A percentile compares a stretch with the other conserved stretches of the same genome.
phyloP scores from a whole-genome alignment of 225 moss, liverwort and hornwort genomes.

The Rhytidiadelphus loreus region DNA sequence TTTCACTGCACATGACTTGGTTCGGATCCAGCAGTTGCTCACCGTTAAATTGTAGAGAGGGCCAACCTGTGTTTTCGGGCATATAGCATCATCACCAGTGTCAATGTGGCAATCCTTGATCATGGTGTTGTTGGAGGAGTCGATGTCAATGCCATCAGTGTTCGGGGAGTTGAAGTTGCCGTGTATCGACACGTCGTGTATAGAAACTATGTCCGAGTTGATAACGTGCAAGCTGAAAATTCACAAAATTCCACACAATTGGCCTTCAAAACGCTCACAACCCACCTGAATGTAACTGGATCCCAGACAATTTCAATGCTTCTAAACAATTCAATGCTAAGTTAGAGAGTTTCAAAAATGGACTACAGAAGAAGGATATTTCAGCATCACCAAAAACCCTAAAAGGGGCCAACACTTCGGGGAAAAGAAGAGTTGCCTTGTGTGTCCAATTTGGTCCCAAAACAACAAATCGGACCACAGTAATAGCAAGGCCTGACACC shows the following conservation, averaged over 20 bases:
- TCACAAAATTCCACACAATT: not conserved
- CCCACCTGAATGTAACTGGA: not conserved
- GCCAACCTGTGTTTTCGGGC: constrained; percentile 47
- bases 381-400: not conserved
- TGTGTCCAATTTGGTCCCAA: not conserved
- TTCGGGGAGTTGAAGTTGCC: constrained; percentile 86
- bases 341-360: not conserved
- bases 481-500: not conserved
- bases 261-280: not conserved
- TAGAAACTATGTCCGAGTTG: constrained; percentile 32
- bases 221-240: constrained; percentile 65
- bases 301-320: not conserved
- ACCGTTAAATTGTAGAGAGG: constrained; percentile 68
- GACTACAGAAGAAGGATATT: not conserved
- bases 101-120: constrained; percentile 66
- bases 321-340: not conserved
- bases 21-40: constrained; percentile 75
- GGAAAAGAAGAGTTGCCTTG: not conserved
- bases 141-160: constrained; percentile 90
- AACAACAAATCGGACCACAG: not conserved
- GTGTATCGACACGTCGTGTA: constrained; percentile 55
- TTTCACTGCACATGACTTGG: constrained; percentile 85
- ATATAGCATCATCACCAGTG: constrained; percentile 86
- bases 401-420: not conserved
- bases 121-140: constrained; percentile 81